Percentiles rank a stretch among this genome's conserved stretches.
Conservation (phyloP, 2,329 filamentous ascomycete genomes). For the Beauveria sp. region DNA sequence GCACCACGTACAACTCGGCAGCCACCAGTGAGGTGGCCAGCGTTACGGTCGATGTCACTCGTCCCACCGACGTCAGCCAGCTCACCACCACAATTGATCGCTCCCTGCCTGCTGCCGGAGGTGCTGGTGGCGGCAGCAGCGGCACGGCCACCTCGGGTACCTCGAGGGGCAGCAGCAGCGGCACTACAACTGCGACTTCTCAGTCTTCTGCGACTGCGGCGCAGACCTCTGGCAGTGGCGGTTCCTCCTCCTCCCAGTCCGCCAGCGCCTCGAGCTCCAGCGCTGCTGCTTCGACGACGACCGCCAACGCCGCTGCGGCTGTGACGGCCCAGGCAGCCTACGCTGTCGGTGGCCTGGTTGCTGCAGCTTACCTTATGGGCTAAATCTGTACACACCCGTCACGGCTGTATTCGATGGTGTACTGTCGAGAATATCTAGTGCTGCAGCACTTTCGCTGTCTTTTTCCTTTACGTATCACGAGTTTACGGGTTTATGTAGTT, state of each 20-base stretch:
- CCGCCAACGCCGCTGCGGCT: background rate
- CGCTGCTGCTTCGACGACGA: background rate
- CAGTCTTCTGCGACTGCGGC: background rate
- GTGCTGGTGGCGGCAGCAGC: background rate
- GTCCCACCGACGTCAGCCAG: slow-evolving; percentile 25
- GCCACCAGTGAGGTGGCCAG: slow-evolving; percentile 21
- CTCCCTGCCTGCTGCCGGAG: background rate
- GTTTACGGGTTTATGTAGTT: background rate
- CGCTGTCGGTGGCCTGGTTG: slow-evolving; percentile 6
- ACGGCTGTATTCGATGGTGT: too few species aligned
- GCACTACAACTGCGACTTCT: background rate
- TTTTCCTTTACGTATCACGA: background rate
- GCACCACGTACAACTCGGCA: slow-evolving; percentile 6
- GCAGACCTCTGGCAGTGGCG: background rate
- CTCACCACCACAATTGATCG: slow-evolving; percentile 28
- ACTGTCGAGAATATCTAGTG: too few species aligned
- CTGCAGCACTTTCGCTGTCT: too few species aligned
- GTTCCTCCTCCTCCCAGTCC: too few species aligned
- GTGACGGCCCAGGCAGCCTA: background rate
- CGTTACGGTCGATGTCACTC: slow-evolving; percentile 24
- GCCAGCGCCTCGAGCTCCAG: background rate
- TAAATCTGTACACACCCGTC: background rate
- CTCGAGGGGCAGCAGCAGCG: background rate
- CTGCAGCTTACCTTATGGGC: background rate
- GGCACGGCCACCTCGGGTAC: background rate